phyloP scores from a whole-genome alignment of 169 alveolate species.

The Perkinsus olseni region DNA sequence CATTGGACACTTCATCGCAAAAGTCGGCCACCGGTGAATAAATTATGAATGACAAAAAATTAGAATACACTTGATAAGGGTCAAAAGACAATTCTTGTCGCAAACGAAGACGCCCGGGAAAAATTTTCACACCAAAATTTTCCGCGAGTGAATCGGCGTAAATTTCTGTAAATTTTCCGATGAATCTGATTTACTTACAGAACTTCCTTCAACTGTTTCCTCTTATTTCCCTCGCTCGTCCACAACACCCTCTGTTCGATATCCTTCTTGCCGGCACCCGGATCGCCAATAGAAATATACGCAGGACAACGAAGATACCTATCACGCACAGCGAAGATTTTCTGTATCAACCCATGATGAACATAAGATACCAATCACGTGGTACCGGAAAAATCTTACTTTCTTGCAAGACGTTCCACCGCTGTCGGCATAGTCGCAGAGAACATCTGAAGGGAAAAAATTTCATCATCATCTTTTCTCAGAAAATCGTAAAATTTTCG shows the following conservation, averaged over 20 bases:
- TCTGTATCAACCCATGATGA: not conserved
- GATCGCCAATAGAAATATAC: slow-evolving; percentile 84
- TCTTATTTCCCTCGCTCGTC: slow-evolving; percentile 69
- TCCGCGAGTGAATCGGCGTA: too few relatives aligned
- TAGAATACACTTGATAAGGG: too few relatives aligned
- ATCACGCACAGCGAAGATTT: slow-evolving; percentile 2
- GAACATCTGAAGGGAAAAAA: slow-evolving; percentile 64
- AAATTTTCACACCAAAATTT: too few relatives aligned
- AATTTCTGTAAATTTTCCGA: too few relatives aligned
- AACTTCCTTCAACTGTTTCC: slow-evolving; percentile 44
- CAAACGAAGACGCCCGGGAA: too few relatives aligned
- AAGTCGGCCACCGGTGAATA: too few relatives aligned
- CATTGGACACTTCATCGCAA: too few relatives aligned
- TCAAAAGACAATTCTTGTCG: too few relatives aligned
- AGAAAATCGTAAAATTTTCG: too few relatives aligned
- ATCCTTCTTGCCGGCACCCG: slow-evolving; percentile 86
- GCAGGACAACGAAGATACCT: slow-evolving; percentile 78
- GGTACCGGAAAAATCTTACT: slow-evolving; percentile 11
- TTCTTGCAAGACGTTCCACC: slow-evolving; percentile 79
- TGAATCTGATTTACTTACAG: not conserved
- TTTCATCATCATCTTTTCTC: too few relatives aligned
- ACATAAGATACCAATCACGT: not conserved
- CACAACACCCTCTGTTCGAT: slow-evolving; percentile 83
- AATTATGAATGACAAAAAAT: too few relatives aligned
- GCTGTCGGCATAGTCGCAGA: slow-evolving; percentile 93